Conservation (phyloP, 1,284 basidiomycete species). For the Inonotus obliquus region DNA sequence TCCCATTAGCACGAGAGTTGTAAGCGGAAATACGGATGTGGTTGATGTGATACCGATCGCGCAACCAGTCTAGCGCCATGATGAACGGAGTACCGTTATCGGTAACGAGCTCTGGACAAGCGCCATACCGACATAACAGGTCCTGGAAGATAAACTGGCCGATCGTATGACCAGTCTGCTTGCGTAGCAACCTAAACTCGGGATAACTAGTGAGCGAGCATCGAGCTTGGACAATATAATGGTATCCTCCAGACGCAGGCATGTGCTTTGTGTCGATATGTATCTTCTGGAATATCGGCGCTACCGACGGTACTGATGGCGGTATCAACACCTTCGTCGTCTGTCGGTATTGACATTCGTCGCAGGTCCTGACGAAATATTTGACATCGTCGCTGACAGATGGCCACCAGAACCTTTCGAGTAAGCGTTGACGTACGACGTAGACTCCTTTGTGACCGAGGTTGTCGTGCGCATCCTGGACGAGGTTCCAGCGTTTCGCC, state of each 20-base stretch:
- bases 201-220: slow-evolving; percentile 24
- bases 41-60: slow-evolving; percentile 12
- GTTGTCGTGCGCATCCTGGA: slow-evolving; percentile 21
- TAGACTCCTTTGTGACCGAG: slow-evolving; percentile 30
- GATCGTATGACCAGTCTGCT: slow-evolving; percentile 21
- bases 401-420: slow-evolving; percentile 6
- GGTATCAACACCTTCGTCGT: background rate
- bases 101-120: slow-evolving; percentile 26
- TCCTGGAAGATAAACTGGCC: slow-evolving; percentile 26
- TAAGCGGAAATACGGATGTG: slow-evolving; percentile 21
- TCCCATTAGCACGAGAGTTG: slow-evolving; percentile 20
- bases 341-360: background rate
- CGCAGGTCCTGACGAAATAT: background rate
- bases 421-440: background rate
- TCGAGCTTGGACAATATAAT: slow-evolving; percentile 25
- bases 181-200: slow-evolving; percentile 21
- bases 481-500: background rate
- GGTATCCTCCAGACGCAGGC: slow-evolving; percentile 23
- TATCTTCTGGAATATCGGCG: background rate
- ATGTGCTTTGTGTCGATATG: slow-evolving; percentile 10
- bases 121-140: slow-evolving; percentile 28
- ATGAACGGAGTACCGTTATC: slow-evolving; percentile 29
- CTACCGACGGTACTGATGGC: background rate
- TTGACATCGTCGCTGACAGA: background rate
- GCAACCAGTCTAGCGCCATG: slow-evolving; percentile 14